Evolutionary conservation across 164 flowering plant species (phyloP), one percentile per base, ranked within the genome.

Genomic region (Santalum album): DNA sequence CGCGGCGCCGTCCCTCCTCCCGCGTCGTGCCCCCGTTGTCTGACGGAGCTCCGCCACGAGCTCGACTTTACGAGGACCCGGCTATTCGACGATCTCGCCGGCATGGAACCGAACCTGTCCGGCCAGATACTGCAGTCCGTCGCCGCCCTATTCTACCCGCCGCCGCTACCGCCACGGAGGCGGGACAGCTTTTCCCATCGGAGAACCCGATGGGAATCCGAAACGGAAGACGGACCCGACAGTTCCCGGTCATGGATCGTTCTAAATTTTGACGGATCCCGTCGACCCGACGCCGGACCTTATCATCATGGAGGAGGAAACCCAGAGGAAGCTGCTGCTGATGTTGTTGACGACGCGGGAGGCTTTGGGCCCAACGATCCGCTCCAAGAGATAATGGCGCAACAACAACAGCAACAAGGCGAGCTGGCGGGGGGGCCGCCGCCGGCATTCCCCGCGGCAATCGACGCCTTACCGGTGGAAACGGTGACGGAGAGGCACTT

Each of bases 21-120:
- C 24, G 36, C 49, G n/a, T 35, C 35, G 0, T 78, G 83, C 39
- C 83, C 83, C 0, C 35, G 25, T 27, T 78, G 83, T 58, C 65
- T 40, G 4, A 10, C 32, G 10, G 50, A 55, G 14, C 48, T 75
- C 7, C 18, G 32, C 14, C 54, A 48, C 51, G 78, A 75, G 60
- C 74, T 75, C 14, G 75, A 75, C 26, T 17, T 65, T 1, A 32
- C 64, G 21, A 60, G 76, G 61, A 68, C 75, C 1, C 24, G 65
- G 38, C 59, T 63, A 0, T 16, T 51, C 9, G 7, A 40, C 32
- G 32, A 42, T 12, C 6, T 43, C 29, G 2, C 21, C n/a, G 49
- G 24, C 56, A 21, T 39, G 0, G 56, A 56, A 14, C 65, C 69
- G 11, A 48, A 71, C 6, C 60, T 53, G 0, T 22, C 54, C 0